Conservation (phyloP, 2,329 filamentous ascomycete genomes). For the Fusarium liriodendri region DNA sequence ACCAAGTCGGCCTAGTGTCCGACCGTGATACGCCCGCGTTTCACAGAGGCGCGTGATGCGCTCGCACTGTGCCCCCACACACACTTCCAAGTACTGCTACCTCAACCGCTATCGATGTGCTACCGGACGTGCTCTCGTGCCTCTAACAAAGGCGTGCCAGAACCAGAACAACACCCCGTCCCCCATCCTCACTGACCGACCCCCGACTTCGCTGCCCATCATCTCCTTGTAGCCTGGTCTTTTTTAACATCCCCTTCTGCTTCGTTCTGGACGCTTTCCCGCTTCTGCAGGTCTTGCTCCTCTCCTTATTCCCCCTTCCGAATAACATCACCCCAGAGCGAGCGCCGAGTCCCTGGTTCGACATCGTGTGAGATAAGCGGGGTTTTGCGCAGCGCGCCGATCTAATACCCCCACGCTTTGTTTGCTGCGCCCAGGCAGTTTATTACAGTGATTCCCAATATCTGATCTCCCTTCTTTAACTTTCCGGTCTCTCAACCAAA, state of each 20-base stretch:
- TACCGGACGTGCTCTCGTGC: constrained; percentile 39
- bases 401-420: constrained; percentile 25
- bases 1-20: background rate
- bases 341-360: constrained; percentile 12
- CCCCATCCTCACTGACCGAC: constrained; percentile 27
- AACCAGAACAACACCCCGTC: constrained; percentile 28
- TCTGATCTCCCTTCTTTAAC: constrained; percentile 5
- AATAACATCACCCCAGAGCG: constrained; percentile 23
- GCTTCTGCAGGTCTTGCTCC: constrained; percentile 2
- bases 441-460: constrained; percentile 25
- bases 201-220: constrained; percentile 40
- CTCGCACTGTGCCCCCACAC: constrained; percentile 37
- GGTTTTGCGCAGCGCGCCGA: constrained; percentile 30
- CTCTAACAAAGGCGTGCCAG: constrained; percentile 36
- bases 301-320: constrained; percentile 5
- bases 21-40: background rate
- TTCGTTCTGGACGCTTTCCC: constrained; percentile 5
- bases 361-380: constrained; percentile 35
- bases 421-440: constrained; percentile 26
- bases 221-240: constrained; percentile 26
- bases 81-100: constrained; percentile 31
- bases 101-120: constrained; percentile 32
- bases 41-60: constrained; percentile 14
- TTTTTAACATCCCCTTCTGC: constrained; percentile 19
- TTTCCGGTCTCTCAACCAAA: constrained; percentile 4